A percentile compares a stretch with the other conserved stretches of the same genome.
These are phyloP conservation scores for Heimioporus sp. DNA, from an alignment of 768 basidiomycete genomes.

Conservation along the genomic window DNA sequence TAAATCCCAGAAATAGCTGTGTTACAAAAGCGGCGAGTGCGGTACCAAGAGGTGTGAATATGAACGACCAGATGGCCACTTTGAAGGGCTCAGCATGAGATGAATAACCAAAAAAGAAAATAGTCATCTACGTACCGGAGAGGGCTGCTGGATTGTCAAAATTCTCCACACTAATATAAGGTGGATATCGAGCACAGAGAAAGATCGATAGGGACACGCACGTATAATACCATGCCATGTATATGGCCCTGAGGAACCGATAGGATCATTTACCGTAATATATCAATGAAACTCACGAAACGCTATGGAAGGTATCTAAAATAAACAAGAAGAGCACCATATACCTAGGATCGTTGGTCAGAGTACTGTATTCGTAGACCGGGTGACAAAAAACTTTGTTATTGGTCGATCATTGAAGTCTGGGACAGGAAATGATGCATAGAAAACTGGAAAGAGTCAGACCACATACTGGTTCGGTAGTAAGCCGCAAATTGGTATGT, in stretches of 20 bases:
- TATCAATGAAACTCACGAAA: slow-evolving; percentile 2
- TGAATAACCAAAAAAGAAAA: neutral
- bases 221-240: slow-evolving; percentile 11
- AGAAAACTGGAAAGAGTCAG: neutral
- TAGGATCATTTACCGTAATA: neutral
- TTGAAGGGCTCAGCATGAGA: neutral
- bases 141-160: slow-evolving; percentile 11
- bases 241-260: slow-evolving; percentile 6
- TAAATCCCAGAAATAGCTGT: slow-evolving; percentile 46
- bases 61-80: slow-evolving; percentile 48
- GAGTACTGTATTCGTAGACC: neutral
- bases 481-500: slow-evolving; percentile 41
- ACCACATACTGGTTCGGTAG: slow-evolving; percentile 18
- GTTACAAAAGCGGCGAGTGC: slow-evolving; percentile 47
- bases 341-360: neutral
- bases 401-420: slow-evolving; percentile 13
- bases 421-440: neutral
- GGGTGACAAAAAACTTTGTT: neutral
- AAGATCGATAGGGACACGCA: neutral
- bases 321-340: slow-evolving; percentile 15
- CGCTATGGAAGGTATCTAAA: slow-evolving; percentile 14
- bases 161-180: slow-evolving; percentile 9
- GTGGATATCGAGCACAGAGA: neutral
- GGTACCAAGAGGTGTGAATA: slow-evolving; percentile 48
- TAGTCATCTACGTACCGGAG: neutral